These are phyloP conservation scores for Colletotrichum sidae DNA, from an alignment of 2,329 filamentous ascomycete species.

Conservation along the genomic window DNA sequence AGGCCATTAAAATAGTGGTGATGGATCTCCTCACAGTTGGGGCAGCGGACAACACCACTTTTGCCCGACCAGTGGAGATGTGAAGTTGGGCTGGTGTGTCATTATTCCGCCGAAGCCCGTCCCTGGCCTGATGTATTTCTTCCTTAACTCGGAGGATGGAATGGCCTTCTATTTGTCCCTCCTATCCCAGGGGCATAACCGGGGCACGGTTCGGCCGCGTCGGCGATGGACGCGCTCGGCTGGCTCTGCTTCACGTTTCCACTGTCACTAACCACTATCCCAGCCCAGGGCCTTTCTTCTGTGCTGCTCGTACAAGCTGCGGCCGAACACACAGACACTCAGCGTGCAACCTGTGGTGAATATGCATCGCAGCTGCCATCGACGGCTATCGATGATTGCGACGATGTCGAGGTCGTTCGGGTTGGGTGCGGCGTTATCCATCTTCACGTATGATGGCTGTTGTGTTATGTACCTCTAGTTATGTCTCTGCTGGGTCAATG, in stretches of 20 bases:
- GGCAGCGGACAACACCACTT: too few species aligned
- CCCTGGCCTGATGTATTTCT: too few species aligned
- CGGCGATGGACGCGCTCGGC: too few species aligned
- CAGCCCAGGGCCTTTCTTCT: background rate
- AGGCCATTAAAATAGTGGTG: too few species aligned
- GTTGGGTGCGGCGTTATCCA: background rate
- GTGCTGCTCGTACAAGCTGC: background rate
- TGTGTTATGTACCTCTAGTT: background rate
- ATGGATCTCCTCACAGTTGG: too few species aligned
- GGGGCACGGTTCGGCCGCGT: too few species aligned
- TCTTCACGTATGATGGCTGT: slow-evolving; percentile 2
- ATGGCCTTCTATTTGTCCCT: too few species aligned
- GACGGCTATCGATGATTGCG: background rate
- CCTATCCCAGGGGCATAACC: too few species aligned
- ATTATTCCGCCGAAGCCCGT: too few species aligned
- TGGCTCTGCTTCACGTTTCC: background rate
- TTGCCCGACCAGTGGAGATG: too few species aligned
- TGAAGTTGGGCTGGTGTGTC: too few species aligned
- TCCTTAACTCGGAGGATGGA: too few species aligned
- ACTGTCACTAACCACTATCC: slow-evolving; percentile 1
- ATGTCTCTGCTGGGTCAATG: slow-evolving; percentile 1
- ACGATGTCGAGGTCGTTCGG: background rate
- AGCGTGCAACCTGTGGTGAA: background rate
- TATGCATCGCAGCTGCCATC: background rate
- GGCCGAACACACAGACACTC: background rate